Conservation (phyloP, 306 rosid genomes). For the Cyamopsis tetragonoloba region DNA sequence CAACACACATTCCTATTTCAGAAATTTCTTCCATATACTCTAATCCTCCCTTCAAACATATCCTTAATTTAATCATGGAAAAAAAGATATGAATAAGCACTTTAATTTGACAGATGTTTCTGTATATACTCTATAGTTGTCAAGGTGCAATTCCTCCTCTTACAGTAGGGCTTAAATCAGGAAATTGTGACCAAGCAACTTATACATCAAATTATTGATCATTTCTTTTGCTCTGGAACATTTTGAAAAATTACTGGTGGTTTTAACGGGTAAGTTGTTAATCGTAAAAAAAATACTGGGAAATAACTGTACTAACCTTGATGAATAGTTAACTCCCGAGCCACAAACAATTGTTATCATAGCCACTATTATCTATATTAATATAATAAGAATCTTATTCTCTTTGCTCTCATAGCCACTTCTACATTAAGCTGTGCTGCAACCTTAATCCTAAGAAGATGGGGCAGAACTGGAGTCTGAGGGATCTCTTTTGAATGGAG, state of each 20-base stretch:
- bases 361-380: no score
- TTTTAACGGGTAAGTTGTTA: neutral
- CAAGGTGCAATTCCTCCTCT: neutral
- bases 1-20: no score
- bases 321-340: neutral
- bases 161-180: neutral
- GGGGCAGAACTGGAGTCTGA: no score
- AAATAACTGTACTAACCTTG: neutral
- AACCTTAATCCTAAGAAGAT: no score
- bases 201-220: neutral
- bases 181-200: neutral
- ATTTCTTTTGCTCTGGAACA: neutral
- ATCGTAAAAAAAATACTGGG: neutral
- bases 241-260: neutral
- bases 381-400: no score
- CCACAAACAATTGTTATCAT: neutral
- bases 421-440: no score
- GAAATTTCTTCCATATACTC: no score
- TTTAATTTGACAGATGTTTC: neutral
- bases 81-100: constrained; percentile 1
- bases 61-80: no score
- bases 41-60: no score
- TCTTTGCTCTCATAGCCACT: no score
- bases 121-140: neutral
- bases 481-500: no score